Percentiles rank a stretch among this genome's conserved stretches.
These are phyloP conservation scores for Rhinocladiella mackenziei DNA, from an alignment of 2,329 filamentous ascomycete genomes.

Conservation along the genomic window DNA sequence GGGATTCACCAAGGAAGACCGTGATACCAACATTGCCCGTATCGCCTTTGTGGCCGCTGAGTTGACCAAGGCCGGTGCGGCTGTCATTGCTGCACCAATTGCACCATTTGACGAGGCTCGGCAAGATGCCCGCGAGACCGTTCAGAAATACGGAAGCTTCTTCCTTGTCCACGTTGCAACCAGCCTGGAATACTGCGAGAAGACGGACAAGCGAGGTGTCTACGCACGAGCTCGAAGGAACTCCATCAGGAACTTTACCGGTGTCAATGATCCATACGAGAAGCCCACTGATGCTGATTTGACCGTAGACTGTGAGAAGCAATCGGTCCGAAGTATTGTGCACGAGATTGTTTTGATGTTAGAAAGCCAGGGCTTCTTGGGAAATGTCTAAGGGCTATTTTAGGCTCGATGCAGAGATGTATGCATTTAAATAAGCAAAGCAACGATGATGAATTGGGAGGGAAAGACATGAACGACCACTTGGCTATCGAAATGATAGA, in stretches of 20 bases:
- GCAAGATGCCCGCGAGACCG: slow-evolving; percentile 71
- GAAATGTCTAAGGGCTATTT: slow-evolving; percentile 45
- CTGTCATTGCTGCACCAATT: slow-evolving; percentile 94
- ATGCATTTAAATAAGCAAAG: no score
- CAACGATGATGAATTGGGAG: no score
- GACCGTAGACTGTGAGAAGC: slow-evolving; percentile 78
- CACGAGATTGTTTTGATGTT: slow-evolving; percentile 94
- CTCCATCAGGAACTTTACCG: slow-evolving; percentile 97
- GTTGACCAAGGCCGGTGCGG: slow-evolving; percentile 85
- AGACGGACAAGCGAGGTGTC: slow-evolving; percentile 88
- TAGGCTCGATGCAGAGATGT: no score
- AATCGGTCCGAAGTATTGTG: slow-evolving; percentile 84
- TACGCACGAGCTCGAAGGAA: slow-evolving; percentile 79
- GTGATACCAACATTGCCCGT: slow-evolving; percentile 89
- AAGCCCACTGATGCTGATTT: slow-evolving; percentile 74
- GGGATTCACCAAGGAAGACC: slow-evolving; percentile 89
- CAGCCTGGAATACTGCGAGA: slow-evolving; percentile 85
- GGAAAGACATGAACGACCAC: no score
- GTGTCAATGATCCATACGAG: slow-evolving; percentile 97
- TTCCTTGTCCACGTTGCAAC: slow-evolving; percentile 95
- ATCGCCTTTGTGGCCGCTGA: slow-evolving; percentile 96
- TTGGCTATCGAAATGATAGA: no score
- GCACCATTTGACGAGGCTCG: slow-evolving; percentile 83
- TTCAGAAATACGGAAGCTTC: slow-evolving; percentile 86
- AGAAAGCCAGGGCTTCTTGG: slow-evolving; percentile 83